Conservation (phyloP, 768 basidiomycete species). For the Russula abietina region DNA sequence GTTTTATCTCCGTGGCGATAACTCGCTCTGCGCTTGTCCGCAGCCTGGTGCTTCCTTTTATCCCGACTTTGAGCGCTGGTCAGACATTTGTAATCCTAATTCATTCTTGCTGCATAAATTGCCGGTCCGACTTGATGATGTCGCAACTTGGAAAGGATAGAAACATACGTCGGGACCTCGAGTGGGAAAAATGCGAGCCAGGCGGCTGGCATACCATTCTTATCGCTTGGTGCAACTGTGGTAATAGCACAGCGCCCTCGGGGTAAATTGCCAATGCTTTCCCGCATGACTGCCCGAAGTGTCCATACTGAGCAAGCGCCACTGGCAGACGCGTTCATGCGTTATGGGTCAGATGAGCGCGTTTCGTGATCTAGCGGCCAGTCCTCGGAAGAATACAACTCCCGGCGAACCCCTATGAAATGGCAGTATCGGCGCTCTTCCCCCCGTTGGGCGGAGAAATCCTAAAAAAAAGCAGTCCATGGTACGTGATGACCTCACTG, state of each 20-base stretch:
- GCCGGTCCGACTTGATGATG: background rate
- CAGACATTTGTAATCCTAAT: background rate
- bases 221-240: background rate
- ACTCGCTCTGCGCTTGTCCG: background rate
- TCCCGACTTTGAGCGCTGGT: background rate
- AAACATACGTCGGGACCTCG: background rate
- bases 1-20: background rate
- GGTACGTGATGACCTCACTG: background rate
- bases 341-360: slow-evolving; percentile 20
- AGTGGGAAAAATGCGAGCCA: background rate
- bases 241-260: background rate
- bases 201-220: background rate
- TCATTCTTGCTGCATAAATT: background rate
- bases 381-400: slow-evolving; percentile 9
- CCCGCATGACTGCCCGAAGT: slow-evolving; percentile 4
- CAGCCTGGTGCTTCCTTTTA: background rate
- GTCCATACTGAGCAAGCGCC: slow-evolving; percentile 4
- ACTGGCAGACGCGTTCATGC: slow-evolving; percentile 14
- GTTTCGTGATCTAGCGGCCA: slow-evolving; percentile 7
- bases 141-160: background rate
- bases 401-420: background rate
- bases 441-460: background rate
- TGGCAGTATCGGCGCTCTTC: background rate
- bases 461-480: no score
- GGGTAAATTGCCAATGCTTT: slow-evolving; percentile 10